Evolutionary conservation across 2,329 filamentous ascomycete genomes (phyloP).

Genomic region (Elsinoe australis): DNA sequence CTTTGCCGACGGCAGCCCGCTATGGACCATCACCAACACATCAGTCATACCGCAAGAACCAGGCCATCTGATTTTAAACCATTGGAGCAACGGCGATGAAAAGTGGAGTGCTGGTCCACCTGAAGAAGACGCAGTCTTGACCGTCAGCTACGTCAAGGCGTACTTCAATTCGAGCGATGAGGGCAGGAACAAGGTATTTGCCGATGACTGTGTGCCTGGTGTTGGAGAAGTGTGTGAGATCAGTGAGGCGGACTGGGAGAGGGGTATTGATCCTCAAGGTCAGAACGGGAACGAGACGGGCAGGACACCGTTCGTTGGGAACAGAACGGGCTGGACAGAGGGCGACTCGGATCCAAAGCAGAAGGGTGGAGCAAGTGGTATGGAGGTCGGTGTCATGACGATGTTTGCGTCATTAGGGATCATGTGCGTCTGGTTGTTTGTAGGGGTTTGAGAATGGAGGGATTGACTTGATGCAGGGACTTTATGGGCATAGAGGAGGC

Average conservation of each 20-base stretch:
- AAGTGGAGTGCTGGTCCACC: slow-evolving; percentile 58
- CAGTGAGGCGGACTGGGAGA: slow-evolving; percentile 42
- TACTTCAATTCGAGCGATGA: slow-evolving; percentile 66
- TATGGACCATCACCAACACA: slow-evolving; percentile 48
- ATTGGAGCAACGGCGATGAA: slow-evolving; percentile 69
- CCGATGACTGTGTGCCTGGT: slow-evolving; percentile 27
- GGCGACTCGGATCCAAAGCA: slow-evolving; percentile 6
- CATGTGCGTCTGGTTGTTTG: not conserved
- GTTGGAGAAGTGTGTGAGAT: slow-evolving; percentile 34
- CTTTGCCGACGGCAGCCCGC: slow-evolving; percentile 55
- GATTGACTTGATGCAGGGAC: too few species aligned
- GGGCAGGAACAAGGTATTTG: slow-evolving; percentile 30
- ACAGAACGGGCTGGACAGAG: slow-evolving; percentile 12
- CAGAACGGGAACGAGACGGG: slow-evolving; percentile 27
- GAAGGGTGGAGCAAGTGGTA: not conserved
- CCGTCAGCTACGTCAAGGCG: slow-evolving; percentile 63
- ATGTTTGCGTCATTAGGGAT: not conserved
- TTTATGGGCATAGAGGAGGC: too few species aligned
- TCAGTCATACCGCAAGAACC: slow-evolving; percentile 43
- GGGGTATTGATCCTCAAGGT: slow-evolving; percentile 27
- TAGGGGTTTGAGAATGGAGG: too few species aligned
- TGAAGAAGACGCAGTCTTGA: slow-evolving; percentile 51
- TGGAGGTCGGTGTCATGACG: not conserved
- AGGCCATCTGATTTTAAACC: slow-evolving; percentile 63
- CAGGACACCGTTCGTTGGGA: slow-evolving; percentile 43